phyloP scores from a whole-genome alignment of 1,284 basidiomycete species.

The Ganoderma resinaceum region DNA sequence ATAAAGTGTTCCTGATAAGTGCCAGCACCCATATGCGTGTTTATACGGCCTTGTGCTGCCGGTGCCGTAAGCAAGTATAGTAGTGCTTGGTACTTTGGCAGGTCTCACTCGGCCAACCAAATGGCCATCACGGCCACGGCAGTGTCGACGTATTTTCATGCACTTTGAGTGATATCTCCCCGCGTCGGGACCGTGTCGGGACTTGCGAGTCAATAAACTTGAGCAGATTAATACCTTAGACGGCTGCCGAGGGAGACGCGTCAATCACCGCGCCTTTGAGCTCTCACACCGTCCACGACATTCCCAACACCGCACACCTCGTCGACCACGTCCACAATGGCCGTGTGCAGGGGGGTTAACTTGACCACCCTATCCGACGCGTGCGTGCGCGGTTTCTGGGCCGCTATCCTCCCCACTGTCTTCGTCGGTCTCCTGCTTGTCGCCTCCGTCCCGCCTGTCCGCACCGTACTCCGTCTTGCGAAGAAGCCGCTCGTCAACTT shows the following conservation, averaged over 20 bases:
- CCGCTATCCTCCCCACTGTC: conserved; percentile 54
- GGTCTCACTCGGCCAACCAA: no score
- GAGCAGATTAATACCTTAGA: no score
- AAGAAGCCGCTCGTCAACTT: conserved; percentile 52
- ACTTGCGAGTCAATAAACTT: not conserved
- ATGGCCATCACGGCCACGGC: no score
- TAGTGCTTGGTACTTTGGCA: no score
- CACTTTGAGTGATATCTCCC: no score
- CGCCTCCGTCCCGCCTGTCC: conserved; percentile 43
- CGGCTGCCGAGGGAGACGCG: not conserved
- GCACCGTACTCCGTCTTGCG: conserved; percentile 38
- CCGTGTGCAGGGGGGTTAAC: conserved; percentile 34
- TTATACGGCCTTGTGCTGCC: no score
- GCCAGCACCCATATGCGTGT: no score
- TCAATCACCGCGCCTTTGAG: not conserved
- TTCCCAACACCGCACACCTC: conserved; percentile 8
- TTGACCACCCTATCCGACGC: conserved; percentile 53
- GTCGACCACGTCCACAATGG: conserved; percentile 19
- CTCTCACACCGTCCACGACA: not conserved
- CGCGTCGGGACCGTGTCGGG: no score
- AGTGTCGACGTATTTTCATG: no score
- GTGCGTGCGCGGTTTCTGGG: conserved; percentile 67
- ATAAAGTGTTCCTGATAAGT: no score
- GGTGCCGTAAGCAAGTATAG: no score
- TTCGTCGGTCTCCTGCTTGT: conserved; percentile 56